phyloP scores from a whole-genome alignment of 768 basidiomycete genomes.

The Suillus hirtellus region DNA sequence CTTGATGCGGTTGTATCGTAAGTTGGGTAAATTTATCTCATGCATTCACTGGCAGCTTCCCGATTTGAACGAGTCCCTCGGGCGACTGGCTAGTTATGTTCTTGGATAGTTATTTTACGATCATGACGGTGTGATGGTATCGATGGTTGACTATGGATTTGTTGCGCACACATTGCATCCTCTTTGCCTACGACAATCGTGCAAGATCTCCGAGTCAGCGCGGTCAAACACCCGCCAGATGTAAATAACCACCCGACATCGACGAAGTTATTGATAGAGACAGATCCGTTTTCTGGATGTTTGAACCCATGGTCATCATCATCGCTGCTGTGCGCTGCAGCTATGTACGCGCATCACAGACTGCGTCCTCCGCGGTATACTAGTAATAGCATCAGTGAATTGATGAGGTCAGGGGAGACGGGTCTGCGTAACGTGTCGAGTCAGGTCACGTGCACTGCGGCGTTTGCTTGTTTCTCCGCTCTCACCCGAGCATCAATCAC shows the following conservation, averaged over 20 bases:
- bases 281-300: neutral
- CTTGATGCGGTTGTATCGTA: neutral
- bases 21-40: neutral
- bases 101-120: neutral
- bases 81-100: neutral
- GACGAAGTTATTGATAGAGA: neutral
- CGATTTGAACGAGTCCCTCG: neutral
- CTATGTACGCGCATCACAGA: neutral
- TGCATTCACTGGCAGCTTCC: neutral
- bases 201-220: neutral
- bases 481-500: slow-evolving; percentile 7
- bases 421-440: too few species aligned
- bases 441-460: slow-evolving; percentile 19
- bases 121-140: neutral
- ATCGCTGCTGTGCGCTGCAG: neutral
- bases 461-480: slow-evolving; percentile 10
- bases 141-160: neutral
- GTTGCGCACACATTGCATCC: neutral
- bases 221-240: too few species aligned
- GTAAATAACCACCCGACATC: neutral
- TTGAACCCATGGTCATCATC: neutral
- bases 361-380: neutral
- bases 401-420: neutral
- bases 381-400: too few species aligned
- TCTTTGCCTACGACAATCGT: neutral